A percentile compares a stretch with the other conserved stretches of the same genome.
These are phyloP conservation scores for Naematelia aurantialba DNA, from an alignment of 768 basidiomycete species.

Conservation along the genomic window DNA sequence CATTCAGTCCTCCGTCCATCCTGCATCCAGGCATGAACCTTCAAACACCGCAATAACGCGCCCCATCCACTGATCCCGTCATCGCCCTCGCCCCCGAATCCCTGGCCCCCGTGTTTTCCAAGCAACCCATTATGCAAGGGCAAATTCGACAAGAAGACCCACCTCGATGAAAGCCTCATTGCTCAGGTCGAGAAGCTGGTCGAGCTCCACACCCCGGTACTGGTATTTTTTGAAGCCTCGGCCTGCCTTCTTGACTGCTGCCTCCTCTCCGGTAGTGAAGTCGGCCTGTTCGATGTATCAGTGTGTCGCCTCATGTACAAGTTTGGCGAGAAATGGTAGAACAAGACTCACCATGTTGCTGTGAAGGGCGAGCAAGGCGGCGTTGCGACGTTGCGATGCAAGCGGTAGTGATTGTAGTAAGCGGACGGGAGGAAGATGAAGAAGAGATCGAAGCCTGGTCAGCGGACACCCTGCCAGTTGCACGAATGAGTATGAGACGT, in stretches of 20 bases:
- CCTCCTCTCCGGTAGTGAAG: constrained; percentile 85
- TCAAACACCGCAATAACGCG: background rate
- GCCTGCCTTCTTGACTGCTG: constrained; percentile 97
- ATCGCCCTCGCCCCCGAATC: background rate
- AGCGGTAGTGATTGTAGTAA: background rate
- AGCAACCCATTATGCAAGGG: no score
- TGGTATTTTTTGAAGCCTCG: constrained; percentile 98
- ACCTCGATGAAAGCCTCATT: constrained; percentile 75
- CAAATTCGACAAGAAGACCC: no score
- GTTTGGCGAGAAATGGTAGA: background rate
- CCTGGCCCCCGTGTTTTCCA: background rate
- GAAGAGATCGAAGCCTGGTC: background rate
- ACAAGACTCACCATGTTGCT: constrained; percentile 19
- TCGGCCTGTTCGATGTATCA: constrained; percentile 22
- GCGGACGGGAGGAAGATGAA: background rate
- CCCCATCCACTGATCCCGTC: background rate
- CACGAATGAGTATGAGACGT: background rate
- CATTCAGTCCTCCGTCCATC: no score
- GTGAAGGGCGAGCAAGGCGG: background rate
- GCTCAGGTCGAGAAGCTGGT: constrained; percentile 91
- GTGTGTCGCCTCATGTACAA: background rate
- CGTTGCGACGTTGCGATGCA: background rate
- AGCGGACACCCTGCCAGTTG: background rate
- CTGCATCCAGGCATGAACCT: no score
- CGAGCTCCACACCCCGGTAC: constrained; percentile 96